Evolutionary conservation across 2,329 filamentous ascomycete genomes (phyloP).

Genomic region (Diaporthe sp.): DNA sequence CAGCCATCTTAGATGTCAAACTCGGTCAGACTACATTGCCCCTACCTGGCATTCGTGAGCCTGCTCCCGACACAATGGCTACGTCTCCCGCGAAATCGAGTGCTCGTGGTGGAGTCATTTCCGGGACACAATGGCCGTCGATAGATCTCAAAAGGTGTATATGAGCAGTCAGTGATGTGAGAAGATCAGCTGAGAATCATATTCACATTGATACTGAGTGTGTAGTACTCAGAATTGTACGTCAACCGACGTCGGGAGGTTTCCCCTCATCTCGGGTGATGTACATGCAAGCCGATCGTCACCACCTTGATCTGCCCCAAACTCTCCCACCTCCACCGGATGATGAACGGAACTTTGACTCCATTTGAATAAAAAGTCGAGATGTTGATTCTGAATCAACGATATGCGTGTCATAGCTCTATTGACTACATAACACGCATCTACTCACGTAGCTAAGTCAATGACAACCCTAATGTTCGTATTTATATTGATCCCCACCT

Average conservation of each 20-base stretch:
- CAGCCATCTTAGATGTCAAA: background rate
- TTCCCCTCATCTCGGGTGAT: slow-evolving; percentile 3
- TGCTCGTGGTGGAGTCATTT: slow-evolving; percentile 41
- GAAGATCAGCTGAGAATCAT: background rate
- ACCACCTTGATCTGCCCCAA: background rate
- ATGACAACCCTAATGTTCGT: no score
- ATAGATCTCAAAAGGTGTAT: accelerated
- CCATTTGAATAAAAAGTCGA: background rate
- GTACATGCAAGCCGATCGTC: background rate
- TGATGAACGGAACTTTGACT: background rate
- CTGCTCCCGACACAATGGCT: slow-evolving; percentile 51
- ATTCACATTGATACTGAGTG: no score
- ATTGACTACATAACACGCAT: no score
- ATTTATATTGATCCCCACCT: no score
- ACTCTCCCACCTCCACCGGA: background rate
- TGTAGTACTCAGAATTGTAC: accelerated
- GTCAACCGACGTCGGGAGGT: background rate
- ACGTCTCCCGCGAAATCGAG: slow-evolving; percentile 50
- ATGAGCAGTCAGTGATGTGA: background rate
- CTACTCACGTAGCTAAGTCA: background rate
- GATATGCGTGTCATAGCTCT: background rate
- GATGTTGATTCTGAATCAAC: background rate
- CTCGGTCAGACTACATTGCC: background rate
- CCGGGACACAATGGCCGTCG: accelerated
- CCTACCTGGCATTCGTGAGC: slow-evolving; percentile 47